These are phyloP conservation scores for Gamsiella multidivaricata DNA, from an alignment of 192 early-diverging fungal species.

Conservation along the genomic window DNA sequence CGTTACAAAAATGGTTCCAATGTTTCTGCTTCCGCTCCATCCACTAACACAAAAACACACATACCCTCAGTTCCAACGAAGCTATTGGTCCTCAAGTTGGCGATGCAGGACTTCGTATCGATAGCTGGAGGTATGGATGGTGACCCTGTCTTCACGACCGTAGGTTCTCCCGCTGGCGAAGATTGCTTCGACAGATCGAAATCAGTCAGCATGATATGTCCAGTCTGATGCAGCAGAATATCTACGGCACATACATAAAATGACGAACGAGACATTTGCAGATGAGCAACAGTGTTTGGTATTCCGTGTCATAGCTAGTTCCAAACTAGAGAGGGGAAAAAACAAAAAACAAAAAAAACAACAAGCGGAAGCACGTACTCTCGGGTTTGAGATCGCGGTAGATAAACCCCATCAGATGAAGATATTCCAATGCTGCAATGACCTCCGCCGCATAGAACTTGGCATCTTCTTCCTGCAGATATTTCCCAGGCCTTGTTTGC, in stretches of 20 bases:
- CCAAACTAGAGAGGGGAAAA: no score
- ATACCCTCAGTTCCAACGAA: conserved; percentile 97
- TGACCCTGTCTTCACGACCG: conserved; percentile 70
- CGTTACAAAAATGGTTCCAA: neutral
- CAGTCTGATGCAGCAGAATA: conserved; percentile 93
- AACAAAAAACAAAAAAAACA: conserved; percentile 10
- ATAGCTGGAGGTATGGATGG: conserved; percentile 75
- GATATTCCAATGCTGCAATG: conserved; percentile 92
- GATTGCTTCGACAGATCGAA: conserved; percentile 99
- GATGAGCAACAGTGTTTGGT: no score
- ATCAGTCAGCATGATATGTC: conserved; percentile 97
- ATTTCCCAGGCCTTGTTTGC: conserved; percentile 90
- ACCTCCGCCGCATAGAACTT: conserved; percentile 99
- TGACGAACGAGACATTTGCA: no score
- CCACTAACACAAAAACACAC: no score
- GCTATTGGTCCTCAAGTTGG: conserved; percentile 91
- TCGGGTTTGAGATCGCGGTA: conserved; percentile 99
- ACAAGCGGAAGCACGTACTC: conserved; percentile 64
- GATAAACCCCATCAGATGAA: conserved; percentile 96
- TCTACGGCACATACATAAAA: conserved; percentile 48
- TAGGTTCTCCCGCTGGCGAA: conserved; percentile 78
- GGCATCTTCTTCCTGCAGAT: conserved; percentile 90
- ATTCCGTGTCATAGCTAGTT: no score
- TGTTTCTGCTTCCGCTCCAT: no score
- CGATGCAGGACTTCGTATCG: conserved; percentile 91